Conservation (phyloP, 2,329 filamentous ascomycete genomes). For the Lasiodiplodia sp. region DNA sequence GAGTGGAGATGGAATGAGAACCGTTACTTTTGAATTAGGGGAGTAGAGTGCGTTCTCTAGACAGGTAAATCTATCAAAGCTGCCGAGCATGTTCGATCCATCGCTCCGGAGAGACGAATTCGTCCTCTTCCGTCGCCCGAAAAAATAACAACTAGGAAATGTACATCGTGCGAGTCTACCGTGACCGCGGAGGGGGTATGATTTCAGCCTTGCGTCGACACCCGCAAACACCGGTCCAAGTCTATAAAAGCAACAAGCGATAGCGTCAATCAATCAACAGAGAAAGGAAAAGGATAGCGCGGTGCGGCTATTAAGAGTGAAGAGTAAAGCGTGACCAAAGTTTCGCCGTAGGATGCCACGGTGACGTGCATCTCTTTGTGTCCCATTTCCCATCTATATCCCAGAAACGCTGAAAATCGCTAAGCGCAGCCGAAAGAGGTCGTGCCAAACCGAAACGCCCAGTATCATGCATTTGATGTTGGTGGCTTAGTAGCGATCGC, state of each 20-base stretch:
- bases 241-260: slow-evolving; percentile 28
- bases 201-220: slow-evolving; percentile 28
- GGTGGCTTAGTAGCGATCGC: slow-evolving; percentile 42
- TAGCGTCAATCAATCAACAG: slow-evolving; percentile 23
- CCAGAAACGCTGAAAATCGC: slow-evolving; percentile 27
- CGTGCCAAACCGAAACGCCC: slow-evolving; percentile 29
- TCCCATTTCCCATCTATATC: slow-evolving; percentile 29
- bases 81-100: slow-evolving; percentile 21
- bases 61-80: slow-evolving; percentile 20
- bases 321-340: slow-evolving; percentile 28
- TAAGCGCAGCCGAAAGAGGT: slow-evolving; percentile 29
- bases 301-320: slow-evolving; percentile 23
- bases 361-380: slow-evolving; percentile 14
- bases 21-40: slow-evolving; percentile 25
- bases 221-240: slow-evolving; percentile 29
- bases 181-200: slow-evolving; percentile 29
- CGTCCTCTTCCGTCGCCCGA: slow-evolving; percentile 16
- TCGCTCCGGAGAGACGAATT: slow-evolving; percentile 11
- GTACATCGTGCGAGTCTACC: slow-evolving; percentile 30
- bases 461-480: slow-evolving; percentile 25
- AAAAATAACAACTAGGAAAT: slow-evolving; percentile 20
- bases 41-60: slow-evolving; percentile 27
- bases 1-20: background rate
- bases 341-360: slow-evolving; percentile 22
- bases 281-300: slow-evolving; percentile 27